Evolutionary conservation across 106 monocot genomes (phyloP).

Genomic region (Narthecium ossifragum): DNA sequence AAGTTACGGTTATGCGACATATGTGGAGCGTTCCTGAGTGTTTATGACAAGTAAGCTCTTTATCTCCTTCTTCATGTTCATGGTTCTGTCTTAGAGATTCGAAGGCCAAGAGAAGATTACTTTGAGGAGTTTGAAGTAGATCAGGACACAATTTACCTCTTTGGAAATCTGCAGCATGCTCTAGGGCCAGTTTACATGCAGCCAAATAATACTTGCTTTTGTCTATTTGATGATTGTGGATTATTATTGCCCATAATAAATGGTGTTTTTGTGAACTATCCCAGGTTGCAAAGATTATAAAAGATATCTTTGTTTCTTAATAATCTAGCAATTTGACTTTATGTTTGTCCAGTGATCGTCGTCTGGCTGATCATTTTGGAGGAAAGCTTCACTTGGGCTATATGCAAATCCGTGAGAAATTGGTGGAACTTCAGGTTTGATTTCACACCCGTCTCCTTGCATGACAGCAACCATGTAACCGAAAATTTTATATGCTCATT

Average conservation of each 20-base stretch:
- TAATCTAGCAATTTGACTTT: no score
- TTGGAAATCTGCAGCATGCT: constrained; percentile 88
- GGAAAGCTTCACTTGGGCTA: constrained; percentile 95
- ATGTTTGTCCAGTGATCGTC: constrained; percentile 78
- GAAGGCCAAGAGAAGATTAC: constrained; percentile 7
- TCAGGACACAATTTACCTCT: constrained; percentile 53
- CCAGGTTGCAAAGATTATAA: no score
- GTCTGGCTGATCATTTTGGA: constrained; percentile 95
- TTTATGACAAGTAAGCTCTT: constrained; percentile 82
- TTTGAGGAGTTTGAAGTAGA: constrained; percentile 30
- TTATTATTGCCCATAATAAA: no score
- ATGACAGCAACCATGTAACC: no score
- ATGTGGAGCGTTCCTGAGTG: constrained; percentile 97
- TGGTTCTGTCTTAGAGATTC: constrained; percentile 5
- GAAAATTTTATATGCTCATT: no score
- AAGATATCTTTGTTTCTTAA: no score
- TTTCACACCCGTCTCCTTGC: no score
- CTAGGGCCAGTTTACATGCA: constrained; percentile 86
- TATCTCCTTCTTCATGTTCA: not conserved
- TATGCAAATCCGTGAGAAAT: constrained; percentile 90
- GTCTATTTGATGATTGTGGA: constrained; percentile 38
- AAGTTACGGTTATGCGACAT: constrained; percentile 91
- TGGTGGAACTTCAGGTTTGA: constrained; percentile 76
- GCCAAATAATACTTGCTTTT: constrained; percentile 93
- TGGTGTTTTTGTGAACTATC: no score